Conservation (phyloP, 202 grass and related monocot genomes). For the Hordeum pubiflorum region DNA sequence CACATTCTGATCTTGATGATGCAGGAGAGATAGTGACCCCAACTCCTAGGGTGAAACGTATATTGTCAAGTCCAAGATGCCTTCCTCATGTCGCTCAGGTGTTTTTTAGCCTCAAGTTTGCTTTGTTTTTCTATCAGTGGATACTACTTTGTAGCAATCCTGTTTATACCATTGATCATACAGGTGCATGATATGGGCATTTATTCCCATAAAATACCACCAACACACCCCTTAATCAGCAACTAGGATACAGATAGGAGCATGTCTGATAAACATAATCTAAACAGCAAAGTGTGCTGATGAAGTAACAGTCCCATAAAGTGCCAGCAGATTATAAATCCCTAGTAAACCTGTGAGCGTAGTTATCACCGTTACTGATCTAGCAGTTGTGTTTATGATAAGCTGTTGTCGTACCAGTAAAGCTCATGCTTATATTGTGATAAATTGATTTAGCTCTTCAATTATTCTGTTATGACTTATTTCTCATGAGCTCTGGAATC, state of each 20-base stretch:
- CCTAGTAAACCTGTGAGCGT: not conserved
- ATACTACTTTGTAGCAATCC: not conserved
- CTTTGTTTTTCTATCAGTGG: constrained; percentile 22
- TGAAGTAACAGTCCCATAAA: constrained; percentile 4
- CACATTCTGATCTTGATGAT: constrained; percentile 98
- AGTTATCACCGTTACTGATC: not conserved
- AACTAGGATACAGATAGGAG: not conserved
- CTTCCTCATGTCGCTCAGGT: constrained; percentile 99
- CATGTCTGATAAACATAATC: not conserved
- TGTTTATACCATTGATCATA: not conserved
- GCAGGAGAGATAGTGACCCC: constrained; percentile 97
- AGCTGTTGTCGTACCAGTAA: constrained; percentile 1
- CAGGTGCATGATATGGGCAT: not conserved
- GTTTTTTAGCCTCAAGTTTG: constrained; percentile 17
- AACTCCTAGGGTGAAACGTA: constrained; percentile 90
- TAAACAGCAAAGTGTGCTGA: not conserved
- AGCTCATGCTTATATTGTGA: constrained; percentile 5
- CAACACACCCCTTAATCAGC: not conserved
- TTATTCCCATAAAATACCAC: not conserved
- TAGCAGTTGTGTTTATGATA: constrained; percentile 8
- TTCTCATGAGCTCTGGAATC: constrained; percentile 15
- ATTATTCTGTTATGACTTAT: not conserved
- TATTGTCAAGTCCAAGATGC: constrained; percentile 90
- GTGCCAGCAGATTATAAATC: not conserved
- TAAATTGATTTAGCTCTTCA: not conserved